A percentile compares a stretch with the other conserved stretches of the same genome.
These are phyloP conservation scores for Rehmannia glutinosa DNA, from an alignment of 257 asterid genomes.

Conservation along the genomic window DNA sequence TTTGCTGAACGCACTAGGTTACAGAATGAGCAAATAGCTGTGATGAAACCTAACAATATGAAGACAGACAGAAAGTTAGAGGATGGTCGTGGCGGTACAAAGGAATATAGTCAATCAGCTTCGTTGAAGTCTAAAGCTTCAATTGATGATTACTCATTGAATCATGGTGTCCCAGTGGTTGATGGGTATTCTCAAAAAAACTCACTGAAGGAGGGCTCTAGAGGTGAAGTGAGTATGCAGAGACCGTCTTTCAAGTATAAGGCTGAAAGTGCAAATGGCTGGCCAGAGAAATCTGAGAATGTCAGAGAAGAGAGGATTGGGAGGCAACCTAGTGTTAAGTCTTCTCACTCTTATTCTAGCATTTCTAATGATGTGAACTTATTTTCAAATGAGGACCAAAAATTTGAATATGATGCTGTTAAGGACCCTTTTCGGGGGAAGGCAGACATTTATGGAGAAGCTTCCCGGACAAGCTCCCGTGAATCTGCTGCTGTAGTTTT, in stretches of 20 bases:
- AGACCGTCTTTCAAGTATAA: conserved; percentile 31
- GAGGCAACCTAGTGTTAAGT: conserved; percentile 32
- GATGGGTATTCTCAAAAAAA: conserved; percentile 30
- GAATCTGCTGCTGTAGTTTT: conserved; percentile 43
- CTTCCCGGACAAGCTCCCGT: conserved; percentile 31
- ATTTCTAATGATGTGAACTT: conserved; percentile 36
- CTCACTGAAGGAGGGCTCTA: conserved; percentile 25
- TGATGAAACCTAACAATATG: conserved; percentile 19
- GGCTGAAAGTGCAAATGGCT: conserved; percentile 27
- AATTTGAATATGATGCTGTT: conserved; percentile 29
- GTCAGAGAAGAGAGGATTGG: conserved; percentile 33
- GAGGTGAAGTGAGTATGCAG: conserved; percentile 12
- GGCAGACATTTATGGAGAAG: conserved; percentile 25
- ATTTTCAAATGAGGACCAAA: conserved; percentile 36
- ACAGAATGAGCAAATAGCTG: conserved; percentile 24
- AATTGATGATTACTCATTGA: conserved; percentile 24
- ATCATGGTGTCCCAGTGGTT: conserved; percentile 27
- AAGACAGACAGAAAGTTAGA: conserved; percentile 24
- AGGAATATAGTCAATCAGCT: conserved; percentile 26
- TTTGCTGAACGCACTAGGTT: conserved; percentile 28
- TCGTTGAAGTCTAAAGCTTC: conserved; percentile 38
- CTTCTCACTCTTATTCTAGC: conserved; percentile 44
- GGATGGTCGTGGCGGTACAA: conserved; percentile 25
- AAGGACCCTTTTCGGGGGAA: conserved; percentile 29
- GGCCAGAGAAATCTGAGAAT: conserved; percentile 33